Evolutionary conservation across 495 filamentous ascomycete genomes (phyloP).

Genomic region (Extremus antarcticus): DNA sequence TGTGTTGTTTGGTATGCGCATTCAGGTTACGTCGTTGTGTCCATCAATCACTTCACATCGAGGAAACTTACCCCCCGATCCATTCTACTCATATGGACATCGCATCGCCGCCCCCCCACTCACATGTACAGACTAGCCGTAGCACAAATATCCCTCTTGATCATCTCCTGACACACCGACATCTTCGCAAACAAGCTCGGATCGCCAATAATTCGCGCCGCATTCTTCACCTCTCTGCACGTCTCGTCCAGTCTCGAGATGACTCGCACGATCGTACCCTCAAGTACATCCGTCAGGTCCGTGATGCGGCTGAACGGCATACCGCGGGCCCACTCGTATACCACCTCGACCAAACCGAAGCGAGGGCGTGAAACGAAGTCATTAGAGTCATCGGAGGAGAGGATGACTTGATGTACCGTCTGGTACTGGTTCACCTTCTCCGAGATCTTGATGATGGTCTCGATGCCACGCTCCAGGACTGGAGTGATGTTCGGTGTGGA

Average conservation of each 20-base stretch:
- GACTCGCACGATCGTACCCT: constrained; percentile 89
- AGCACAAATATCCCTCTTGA: constrained; percentile 70
- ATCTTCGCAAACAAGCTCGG: constrained; percentile 89
- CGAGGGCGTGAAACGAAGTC: constrained; percentile 79
- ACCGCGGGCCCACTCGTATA: constrained; percentile 95
- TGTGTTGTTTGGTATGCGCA: too few species aligned
- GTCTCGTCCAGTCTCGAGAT: constrained; percentile 92
- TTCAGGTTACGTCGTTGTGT: too few species aligned
- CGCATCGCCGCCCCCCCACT: too few species aligned
- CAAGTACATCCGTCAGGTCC: constrained; percentile 89
- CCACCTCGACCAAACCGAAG: constrained; percentile 92
- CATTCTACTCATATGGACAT: too few species aligned
- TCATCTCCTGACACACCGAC: constrained; percentile 90
- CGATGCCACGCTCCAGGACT: constrained; percentile 70
- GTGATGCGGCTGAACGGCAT: constrained; percentile 99
- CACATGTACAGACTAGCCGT: constrained; percentile 25
- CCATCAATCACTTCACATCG: too few species aligned
- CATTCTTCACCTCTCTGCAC: constrained; percentile 94
- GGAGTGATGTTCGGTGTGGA: constrained; percentile 71
- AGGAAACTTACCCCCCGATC: too few species aligned
- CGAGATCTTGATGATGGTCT: constrained; percentile 75
- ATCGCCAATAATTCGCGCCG: constrained; percentile 92
- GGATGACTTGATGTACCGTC: constrained; percentile 77
- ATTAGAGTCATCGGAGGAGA: constrained; percentile 76
- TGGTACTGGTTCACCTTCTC: constrained; percentile 86